These are phyloP conservation scores for Leishmania braziliensis DNA, from an alignment of 208 protist species.

Conservation along the genomic window DNA sequence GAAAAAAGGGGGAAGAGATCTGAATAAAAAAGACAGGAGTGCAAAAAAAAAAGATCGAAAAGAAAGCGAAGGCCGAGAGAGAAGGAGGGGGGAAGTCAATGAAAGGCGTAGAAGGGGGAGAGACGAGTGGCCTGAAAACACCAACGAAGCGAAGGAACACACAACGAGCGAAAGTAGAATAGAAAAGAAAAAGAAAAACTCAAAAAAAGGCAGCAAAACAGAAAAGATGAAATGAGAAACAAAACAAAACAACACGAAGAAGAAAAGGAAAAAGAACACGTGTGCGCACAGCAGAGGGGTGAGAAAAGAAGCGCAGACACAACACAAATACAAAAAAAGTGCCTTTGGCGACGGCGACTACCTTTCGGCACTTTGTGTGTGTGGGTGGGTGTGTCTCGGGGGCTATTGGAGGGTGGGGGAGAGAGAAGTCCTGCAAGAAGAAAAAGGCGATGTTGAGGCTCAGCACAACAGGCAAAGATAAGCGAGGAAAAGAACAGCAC, in stretches of 20 bases:
- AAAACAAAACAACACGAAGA: background rate
- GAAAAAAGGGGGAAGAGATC: background rate
- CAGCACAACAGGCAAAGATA: slow-evolving; percentile 5
- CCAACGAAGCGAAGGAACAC: background rate
- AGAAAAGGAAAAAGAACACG: background rate
- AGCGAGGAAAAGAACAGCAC: background rate
- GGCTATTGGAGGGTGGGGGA: too few relatives aligned
- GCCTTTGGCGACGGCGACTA: background rate
- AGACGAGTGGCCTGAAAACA: background rate
- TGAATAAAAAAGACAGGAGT: background rate
- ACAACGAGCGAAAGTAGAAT: background rate
- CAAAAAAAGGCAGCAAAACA: background rate
- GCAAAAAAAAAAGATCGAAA: background rate
- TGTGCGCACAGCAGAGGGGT: background rate
- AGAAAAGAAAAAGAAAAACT: background rate
- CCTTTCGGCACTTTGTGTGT: too few relatives aligned
- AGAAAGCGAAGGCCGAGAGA: background rate
- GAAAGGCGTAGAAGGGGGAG: background rate
- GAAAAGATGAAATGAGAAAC: background rate
- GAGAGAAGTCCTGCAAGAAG: background rate
- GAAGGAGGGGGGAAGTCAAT: background rate
- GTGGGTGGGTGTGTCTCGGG: too few relatives aligned
- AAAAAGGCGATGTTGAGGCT: background rate
- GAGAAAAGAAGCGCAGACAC: background rate
- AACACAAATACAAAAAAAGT: background rate